These are phyloP conservation scores for Adenanthera pavonina DNA, from an alignment of 306 rosid genomes.

Conservation along the genomic window DNA sequence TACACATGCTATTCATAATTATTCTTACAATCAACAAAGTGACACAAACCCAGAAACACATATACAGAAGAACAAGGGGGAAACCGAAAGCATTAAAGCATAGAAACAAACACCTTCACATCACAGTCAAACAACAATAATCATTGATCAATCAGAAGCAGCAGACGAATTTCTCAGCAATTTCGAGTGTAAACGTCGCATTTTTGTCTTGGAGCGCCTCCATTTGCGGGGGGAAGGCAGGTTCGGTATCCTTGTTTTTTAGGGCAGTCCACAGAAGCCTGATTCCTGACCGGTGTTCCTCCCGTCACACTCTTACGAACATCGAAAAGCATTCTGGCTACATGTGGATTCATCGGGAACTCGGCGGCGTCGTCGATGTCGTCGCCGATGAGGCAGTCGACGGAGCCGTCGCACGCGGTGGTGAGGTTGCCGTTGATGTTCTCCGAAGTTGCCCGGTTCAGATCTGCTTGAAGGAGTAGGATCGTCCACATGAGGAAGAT, in stretches of 20 bases:
- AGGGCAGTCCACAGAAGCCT: conserved; percentile 32
- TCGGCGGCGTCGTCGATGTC: conserved; percentile 39
- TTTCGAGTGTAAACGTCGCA: conserved; percentile 6
- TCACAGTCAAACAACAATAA: background rate
- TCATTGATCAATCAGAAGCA: background rate
- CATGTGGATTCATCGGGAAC: conserved; percentile 36
- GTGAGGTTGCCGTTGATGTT: conserved; percentile 14
- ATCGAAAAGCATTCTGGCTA: conserved; percentile 40
- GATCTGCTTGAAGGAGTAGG: conserved; percentile 37
- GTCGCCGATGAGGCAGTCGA: conserved; percentile 40
- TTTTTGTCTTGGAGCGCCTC: conserved; percentile 13
- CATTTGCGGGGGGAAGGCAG: conserved; percentile 34
- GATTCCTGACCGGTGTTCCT: background rate
- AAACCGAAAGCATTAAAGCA: background rate
- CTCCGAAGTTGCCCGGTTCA: background rate
- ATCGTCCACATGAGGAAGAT: conserved; percentile 22
- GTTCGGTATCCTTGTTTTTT: conserved; percentile 13
- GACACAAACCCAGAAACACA: background rate
- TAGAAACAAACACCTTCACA: background rate
- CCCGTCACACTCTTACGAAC: background rate
- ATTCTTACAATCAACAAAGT: background rate
- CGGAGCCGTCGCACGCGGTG: conserved; percentile 1
- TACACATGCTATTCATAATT: background rate
- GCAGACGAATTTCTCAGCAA: conserved; percentile 26
- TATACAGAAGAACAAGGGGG: background rate